These are phyloP conservation scores for Trichoderma harzianum DNA, from an alignment of 2,329 filamentous ascomycete genomes.

Conservation along the genomic window DNA sequence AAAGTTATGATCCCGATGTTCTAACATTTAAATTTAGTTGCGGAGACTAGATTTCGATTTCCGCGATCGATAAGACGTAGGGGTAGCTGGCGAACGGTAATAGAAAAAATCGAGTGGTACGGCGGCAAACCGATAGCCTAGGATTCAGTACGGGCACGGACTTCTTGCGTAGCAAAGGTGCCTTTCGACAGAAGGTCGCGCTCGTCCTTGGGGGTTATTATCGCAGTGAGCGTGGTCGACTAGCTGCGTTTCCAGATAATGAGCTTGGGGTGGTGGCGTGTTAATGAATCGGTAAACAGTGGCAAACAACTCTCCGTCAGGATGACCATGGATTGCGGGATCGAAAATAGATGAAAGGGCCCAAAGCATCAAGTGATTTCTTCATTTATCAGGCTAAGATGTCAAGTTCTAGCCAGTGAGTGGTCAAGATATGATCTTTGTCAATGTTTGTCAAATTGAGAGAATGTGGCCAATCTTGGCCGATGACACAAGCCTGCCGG, in stretches of 20 bases:
- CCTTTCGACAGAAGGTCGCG: neutral
- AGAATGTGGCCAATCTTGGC: neutral
- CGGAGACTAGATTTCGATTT: neutral
- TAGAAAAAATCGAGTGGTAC: neutral
- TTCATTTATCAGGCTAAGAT: neutral
- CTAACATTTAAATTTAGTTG: constrained; percentile 21
- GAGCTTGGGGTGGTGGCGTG: neutral
- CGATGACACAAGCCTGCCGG: neutral
- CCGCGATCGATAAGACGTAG: neutral
- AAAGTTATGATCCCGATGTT: neutral
- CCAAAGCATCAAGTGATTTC: neutral
- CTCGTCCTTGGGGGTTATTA: neutral
- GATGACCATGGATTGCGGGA: neutral
- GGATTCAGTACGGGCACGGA: neutral
- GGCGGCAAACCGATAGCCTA: neutral
- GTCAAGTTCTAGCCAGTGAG: neutral
- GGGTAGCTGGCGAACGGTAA: neutral
- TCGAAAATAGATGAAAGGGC: neutral
- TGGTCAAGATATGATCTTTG: neutral
- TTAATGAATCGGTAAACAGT: neutral
- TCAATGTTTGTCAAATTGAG: neutral
- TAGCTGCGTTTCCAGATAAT: neutral
- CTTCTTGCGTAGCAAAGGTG: neutral
- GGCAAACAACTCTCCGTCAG: neutral
- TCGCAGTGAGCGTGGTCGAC: neutral